Evolutionary conservation across 768 basidiomycete species (phyloP), one percentile per base, ranked within the genome.

Genomic region (Mycena galopus): DNA sequence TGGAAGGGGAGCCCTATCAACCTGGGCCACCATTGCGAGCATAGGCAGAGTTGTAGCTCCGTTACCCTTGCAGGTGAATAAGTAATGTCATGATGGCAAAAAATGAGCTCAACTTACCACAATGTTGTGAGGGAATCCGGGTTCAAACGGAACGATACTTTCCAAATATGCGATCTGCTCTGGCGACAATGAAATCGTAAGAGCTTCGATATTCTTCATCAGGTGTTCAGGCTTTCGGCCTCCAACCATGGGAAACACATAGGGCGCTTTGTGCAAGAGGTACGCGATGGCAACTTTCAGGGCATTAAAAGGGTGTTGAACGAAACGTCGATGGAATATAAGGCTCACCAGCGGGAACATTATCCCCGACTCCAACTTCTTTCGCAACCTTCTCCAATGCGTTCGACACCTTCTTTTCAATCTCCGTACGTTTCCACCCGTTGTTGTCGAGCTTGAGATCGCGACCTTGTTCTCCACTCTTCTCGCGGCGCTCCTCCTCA

Each of bases 211-310:
- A 71, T 86, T 87, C 53, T 81, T 82, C 66, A 75, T 60, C 17
- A 86, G 65, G 27, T 87, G 84, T 76, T 84, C 82, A 30, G 84
- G 77, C 69, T 85, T 87, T 65, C 83, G 79, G 9, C 83, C 82
- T 10, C 83, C 84, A 35, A 85, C 65, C 47, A 85, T 79, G 3
- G 84, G 84, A 75, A 86, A 85, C 2, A 84, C 83, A 56, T 82
- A 85, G 0, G 84, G 83, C 27, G 83, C 79, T 76, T 87, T 87
- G 58, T 84, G 83, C 77, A 87, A 78, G 21, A 85, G 75, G 53
- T 69, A 69, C 19, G 67, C 67, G 33, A 69, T 69, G 5, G 67
- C 67, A 19, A 69, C 67, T 62, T n/a, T 12, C 21, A 23, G n/a
- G n/a, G n/a, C n/a, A n/a, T n/a, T n/a, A n/a, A n/a, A 53, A 4